Evolutionary conservation across 495 filamentous ascomycete genomes (phyloP).

Genomic region (Apiosordaria backusii): DNA sequence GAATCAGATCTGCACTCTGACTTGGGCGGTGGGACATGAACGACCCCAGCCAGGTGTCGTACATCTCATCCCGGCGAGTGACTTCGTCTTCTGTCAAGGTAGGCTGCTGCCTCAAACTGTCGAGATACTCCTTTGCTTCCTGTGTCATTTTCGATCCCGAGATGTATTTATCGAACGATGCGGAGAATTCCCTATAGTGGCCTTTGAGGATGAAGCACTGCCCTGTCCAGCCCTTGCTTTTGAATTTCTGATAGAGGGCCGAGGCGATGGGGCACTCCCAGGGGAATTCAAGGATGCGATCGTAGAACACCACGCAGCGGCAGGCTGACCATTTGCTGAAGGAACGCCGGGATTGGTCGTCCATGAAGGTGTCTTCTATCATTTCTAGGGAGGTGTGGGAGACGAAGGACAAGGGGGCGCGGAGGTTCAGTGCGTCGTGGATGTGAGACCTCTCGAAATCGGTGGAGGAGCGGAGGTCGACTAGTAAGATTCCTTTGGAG

Average conservation of each 20-base stretch:
- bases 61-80: not conserved
- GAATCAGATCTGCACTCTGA: conserved; percentile 33
- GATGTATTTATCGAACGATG: conserved; percentile 45
- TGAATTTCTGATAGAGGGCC: conserved; percentile 38
- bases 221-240: conserved; percentile 41
- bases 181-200: conserved; percentile 47
- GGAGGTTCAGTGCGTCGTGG: conserved; percentile 46
- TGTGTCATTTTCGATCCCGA: conserved; percentile 38
- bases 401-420: conserved; percentile 42
- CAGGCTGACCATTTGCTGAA: conserved; percentile 45
- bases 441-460: conserved; percentile 49
- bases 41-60: not conserved
- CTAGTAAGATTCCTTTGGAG: conserved; percentile 40
- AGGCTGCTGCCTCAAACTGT: conserved; percentile 34
- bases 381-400: conserved; percentile 42
- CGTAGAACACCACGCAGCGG: conserved; percentile 49
- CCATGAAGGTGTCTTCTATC: conserved; percentile 46
- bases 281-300: conserved; percentile 41
- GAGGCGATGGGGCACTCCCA: conserved; percentile 48
- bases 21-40: conserved; percentile 40
- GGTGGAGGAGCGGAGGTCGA: conserved; percentile 41
- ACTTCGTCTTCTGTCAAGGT: conserved; percentile 32
- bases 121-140: conserved; percentile 41
- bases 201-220: conserved; percentile 49
- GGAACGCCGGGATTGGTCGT: conserved; percentile 41